Conservation (phyloP, 257 asterid genomes). For the Penstemon davidsonii region DNA sequence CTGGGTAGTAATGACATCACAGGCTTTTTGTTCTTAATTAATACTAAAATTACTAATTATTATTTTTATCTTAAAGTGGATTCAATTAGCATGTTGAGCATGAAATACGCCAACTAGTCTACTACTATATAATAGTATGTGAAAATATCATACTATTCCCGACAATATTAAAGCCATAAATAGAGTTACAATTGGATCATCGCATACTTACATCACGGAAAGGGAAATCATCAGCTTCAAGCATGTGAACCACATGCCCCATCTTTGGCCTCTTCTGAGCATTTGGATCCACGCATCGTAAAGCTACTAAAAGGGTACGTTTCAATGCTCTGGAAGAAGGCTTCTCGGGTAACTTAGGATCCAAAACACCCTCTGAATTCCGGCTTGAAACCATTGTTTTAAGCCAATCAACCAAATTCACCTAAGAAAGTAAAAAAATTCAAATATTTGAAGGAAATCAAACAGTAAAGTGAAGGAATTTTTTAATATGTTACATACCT, state of each 20-base stretch:
- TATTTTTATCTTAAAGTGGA: too few relatives aligned
- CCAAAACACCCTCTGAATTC: slow-evolving; percentile 81
- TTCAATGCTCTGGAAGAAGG: slow-evolving; percentile 85
- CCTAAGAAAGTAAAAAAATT: slow-evolving; percentile 38
- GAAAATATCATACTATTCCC: background rate
- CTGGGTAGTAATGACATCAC: too few relatives aligned
- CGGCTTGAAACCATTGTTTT: slow-evolving; percentile 84
- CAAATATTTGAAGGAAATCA: background rate
- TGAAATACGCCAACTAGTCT: too few relatives aligned
- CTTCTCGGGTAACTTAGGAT: slow-evolving; percentile 66
- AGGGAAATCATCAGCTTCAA: slow-evolving; percentile 86
- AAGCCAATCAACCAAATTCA: slow-evolving; percentile 86
- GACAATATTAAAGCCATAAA: background rate
- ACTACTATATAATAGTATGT: too few relatives aligned
- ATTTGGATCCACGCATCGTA: slow-evolving; percentile 84
- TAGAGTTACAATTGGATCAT: slow-evolving; percentile 4
- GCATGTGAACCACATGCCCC: slow-evolving; percentile 95
- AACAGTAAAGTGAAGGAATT: slow-evolving; percentile 20
- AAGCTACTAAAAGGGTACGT: slow-evolving; percentile 76
- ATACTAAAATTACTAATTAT: too few relatives aligned
- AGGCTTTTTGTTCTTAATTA: too few relatives aligned
- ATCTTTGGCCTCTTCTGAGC: slow-evolving; percentile 87
- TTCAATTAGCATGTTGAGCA: too few relatives aligned
- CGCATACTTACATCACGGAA: slow-evolving; percentile 68
- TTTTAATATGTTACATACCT: slow-evolving; percentile 42